Evolutionary conservation across 1,284 basidiomycete species (phyloP), one percentile per base, ranked within the genome.

Genomic region (Fistulina hepatica): DNA sequence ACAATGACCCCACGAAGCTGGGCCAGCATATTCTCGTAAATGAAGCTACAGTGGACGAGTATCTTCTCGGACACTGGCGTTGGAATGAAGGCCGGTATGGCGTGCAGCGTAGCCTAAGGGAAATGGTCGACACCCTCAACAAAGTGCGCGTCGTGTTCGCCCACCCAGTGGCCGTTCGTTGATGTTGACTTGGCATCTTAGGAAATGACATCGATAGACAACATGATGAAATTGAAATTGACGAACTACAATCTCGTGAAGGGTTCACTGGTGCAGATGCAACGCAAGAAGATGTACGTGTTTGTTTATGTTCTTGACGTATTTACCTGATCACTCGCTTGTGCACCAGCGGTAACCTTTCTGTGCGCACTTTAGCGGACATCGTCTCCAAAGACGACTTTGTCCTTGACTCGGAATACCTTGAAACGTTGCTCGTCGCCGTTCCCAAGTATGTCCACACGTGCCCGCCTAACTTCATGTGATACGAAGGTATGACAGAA

Each of bases 171-270:
- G 15, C 40, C 28, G 39, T 36, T 41, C 13, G 37, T 24, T 19
- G 13, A 15, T 39, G 15, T 21, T 21, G 13, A 27, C 19, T 32
- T 26, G 25, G 17, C 39, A 47, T 40, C 32, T 21, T 47, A 92
- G 88, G 90, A 93, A 68, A 84, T 91, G 77, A 69, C 69, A 25
- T 86, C 86, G 16, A 89, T 93, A 46, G 90, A 94, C 58, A 81
- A 81, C 53, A 76, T 82, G 25, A 82, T 91, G 74, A 93, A 86
- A 68, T 69, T 79, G 42, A 97, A 97, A 60, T 64, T 93, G 22
- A 85, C 81, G 52, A 81, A 79, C 52, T 99, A 99, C 63, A 94
- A 93, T 54, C 66, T 94, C 15, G 86, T 92, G 37, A 99, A 98
- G 60, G 91, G 93, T 0, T 81, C 86, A 32, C 66, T 98, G 42